Evolutionary conservation across 345 rosid genomes (phyloP), one percentile per base, ranked within the genome.

Genomic region (Syzygium grande): DNA sequence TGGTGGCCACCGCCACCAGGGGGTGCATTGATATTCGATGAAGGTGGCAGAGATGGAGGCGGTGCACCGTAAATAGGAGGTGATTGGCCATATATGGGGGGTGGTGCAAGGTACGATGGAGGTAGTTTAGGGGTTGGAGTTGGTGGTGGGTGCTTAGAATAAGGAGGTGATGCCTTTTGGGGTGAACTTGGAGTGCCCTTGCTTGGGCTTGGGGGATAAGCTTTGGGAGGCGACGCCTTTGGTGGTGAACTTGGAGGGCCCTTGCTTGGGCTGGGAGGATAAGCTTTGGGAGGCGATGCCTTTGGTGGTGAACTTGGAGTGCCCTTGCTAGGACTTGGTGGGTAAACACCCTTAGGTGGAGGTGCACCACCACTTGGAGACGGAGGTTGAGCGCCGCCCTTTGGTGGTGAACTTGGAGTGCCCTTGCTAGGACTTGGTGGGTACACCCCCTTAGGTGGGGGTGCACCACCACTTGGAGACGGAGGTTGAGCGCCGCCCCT

Each of bases 1-100:
- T 88, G 89, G 89, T 79, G n/a, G 56, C 65, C 49, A 4, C 87
- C 73, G 11, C 59, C 78, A 27, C 85, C 84, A 9, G 89, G 90
- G 12, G 90, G 89, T 8, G 88, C 29, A 41, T 52, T n/a, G 77
- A 84, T 84, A 7, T 85, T 29, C 4, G 86, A 15, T 0, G 90
- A 87, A 4, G 88, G 86, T 21, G 89, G 65, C 7, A 85, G 85
- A 5, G 86, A 58, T 9, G 86, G 73, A n/a, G 91, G 85, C 2
- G 88, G 88, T 46, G 52, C 86, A 30, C 85, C 79, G 25, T 87
- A 87, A 54, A 54, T 54, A 15, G 41, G 46, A 6, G 88, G 88
- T 15, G 88, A 19, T 51, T 27, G 58, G 41, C n/a, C 41, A 22
- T 30, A 29, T 13, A 2, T 22, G 6, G 85, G 77, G 38, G 87